Evolutionary conservation across 2,329 filamentous ascomycete genomes (phyloP), one percentile per base, ranked within the genome.

Genomic region (Calonectria henricotiae): DNA sequence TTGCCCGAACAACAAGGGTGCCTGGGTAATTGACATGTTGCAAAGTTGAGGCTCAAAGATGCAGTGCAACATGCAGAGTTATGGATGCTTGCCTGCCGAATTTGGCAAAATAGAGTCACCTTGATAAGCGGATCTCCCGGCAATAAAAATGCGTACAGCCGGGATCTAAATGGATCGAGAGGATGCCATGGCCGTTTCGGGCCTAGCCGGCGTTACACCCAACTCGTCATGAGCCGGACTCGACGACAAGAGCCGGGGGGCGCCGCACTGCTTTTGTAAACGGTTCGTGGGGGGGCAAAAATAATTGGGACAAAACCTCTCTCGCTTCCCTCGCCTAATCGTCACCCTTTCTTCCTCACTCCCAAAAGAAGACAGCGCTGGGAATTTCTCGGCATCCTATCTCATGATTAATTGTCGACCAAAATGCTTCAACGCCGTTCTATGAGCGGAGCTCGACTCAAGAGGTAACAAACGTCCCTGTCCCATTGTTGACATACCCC

Each of bases 31-130:
- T 39, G 51, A 32, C 35, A 63, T 32, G 27, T 54, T 17, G 27
- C 17, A 58, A 37, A 58, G 17, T 61, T 65, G 63, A 58, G 63
- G 63, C 63, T 65, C 63, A 65, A 65, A 47, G 11, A 46, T 17
- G 25, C 27, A 41, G 15, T 27, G 55, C 23, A 17, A 32, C 37
- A 7, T 61, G 55, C 55, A 61, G 37, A 23, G 6, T 15, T 25
- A 37, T 12, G 47, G 49, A 25, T 37, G 37, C 8, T 17, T 65
- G 46, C 46, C 49, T 58, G 25, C 62, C 62, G 41, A 65, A 65
- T 55, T 30, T 30, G 55, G 62, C 39, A 44, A 32, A 4, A 25
- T 39, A 43, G 3, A 44, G 30, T n/a, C 41, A 20, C 23, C n/a
- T 7, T 58, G 63, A 54, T 43, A 43, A 60, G 25, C 27, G 47